These are phyloP conservation scores for Cordyceps cateniannulata DNA, from an alignment of 2,329 filamentous ascomycete genomes.

Conservation along the genomic window DNA sequence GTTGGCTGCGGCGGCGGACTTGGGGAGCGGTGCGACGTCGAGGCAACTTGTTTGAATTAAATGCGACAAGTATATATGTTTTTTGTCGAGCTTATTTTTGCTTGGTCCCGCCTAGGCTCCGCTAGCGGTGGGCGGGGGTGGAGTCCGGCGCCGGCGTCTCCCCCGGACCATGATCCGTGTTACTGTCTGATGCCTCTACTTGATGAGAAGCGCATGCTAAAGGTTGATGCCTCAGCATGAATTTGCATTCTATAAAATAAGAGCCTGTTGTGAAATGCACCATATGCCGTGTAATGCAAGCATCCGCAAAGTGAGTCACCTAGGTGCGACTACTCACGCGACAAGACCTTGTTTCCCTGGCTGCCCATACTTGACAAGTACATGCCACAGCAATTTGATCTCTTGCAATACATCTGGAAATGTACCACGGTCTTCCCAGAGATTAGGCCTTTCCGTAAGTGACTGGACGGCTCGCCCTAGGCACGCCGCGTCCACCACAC, in stretches of 20 bases:
- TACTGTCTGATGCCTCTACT: background rate
- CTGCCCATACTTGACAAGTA: slow-evolving; percentile 13
- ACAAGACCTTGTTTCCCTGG: background rate
- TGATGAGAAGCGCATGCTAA: background rate
- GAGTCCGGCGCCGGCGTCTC: background rate
- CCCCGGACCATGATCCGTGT: no score
- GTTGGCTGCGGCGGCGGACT: background rate
- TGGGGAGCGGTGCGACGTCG: background rate
- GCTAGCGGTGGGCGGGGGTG: background rate
- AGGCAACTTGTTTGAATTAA: no score
- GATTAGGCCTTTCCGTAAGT: background rate
- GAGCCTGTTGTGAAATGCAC: background rate
- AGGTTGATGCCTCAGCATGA: no score
- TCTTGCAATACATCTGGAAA: slow-evolving; percentile 13
- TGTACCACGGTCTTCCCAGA: slow-evolving; percentile 7
- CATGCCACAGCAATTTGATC: slow-evolving; percentile 15
- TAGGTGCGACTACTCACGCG: no score
- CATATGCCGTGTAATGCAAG: background rate
- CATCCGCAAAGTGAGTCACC: background rate
- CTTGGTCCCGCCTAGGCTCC: background rate
- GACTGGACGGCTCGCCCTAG: background rate
- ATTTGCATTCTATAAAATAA: no score
- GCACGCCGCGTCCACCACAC: slow-evolving; percentile 7
- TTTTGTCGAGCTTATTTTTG: background rate
- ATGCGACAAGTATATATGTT: background rate